Evolutionary conservation across 371 early-diverging fungal genomes (phyloP).

Genomic region (Circinella umbellata): DNA sequence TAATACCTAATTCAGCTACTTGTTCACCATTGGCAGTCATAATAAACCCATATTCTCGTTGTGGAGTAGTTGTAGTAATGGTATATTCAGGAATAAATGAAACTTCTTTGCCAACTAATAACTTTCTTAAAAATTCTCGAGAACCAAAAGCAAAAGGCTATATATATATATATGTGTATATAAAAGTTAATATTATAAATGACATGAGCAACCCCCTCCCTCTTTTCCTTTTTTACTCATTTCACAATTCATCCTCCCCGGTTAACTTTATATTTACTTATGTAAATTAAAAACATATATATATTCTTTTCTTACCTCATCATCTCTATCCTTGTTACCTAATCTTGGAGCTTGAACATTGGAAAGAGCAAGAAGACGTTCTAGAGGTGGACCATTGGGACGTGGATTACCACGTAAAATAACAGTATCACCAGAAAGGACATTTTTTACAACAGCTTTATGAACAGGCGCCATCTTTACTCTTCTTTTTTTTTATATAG

Average conservation of each 20-base stretch:
- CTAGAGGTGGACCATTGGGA: slow-evolving; percentile 83
- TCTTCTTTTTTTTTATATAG: background rate
- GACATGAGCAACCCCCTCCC: too few relatives aligned
- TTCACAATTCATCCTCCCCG: too few relatives aligned
- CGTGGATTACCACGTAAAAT: slow-evolving; percentile 83
- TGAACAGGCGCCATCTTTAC: slow-evolving; percentile 27
- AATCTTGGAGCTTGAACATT: slow-evolving; percentile 87
- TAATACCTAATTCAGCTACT: slow-evolving; percentile 74
- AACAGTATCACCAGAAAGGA: slow-evolving; percentile 92
- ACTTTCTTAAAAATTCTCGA: slow-evolving; percentile 87
- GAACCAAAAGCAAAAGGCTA: slow-evolving; percentile 88
- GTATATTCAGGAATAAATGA: slow-evolving; percentile 84
- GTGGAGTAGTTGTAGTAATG: slow-evolving; percentile 50
- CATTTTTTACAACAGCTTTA: slow-evolving; percentile 80
- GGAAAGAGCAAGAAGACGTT: slow-evolving; percentile 82
- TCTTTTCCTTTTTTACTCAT: too few relatives aligned
- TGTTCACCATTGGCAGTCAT: slow-evolving; percentile 70
- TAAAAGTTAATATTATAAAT: too few relatives aligned
- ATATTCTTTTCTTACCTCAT: slow-evolving; percentile 65
- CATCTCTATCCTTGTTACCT: slow-evolving; percentile 79
- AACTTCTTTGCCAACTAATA: slow-evolving; percentile 90
- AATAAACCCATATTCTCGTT: slow-evolving; percentile 77
- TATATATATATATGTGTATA: too few relatives aligned
- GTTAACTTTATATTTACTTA: too few relatives aligned
- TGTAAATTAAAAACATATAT: too few relatives aligned